Percentiles rank a stretch among this genome's conserved stretches.
These are phyloP conservation scores for slime mould (Dictyostelium discoideum) DNA, from an alignment of 78 protist species.

Conservation along the genomic window dicty_2.7 NC_007090.3:3340001-3340500, in stretches of 20 bases:
- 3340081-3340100: conserved; percentile 40
- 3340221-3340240: conserved; percentile 18
- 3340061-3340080: conserved; percentile 9
- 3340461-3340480: conserved; percentile 11
- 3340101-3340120: conserved; percentile 22
- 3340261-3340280: conserved; percentile 10
- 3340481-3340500: background rate
- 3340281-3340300: conserved; percentile 29
- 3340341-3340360: background rate
- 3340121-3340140: conserved; percentile 28
- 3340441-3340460: conserved; percentile 58
- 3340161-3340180: conserved; percentile 59
- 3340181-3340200: conserved; percentile 58
- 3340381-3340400: conserved; percentile 66
- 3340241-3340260: background rate
- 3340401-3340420: background rate
- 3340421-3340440: conserved; percentile 38
- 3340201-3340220: conserved; percentile 37
- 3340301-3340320: conserved; percentile 48
- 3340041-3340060: background rate
- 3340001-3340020: background rate
- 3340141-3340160: background rate
- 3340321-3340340: background rate
- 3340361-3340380: background rate
- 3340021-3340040: background rate